Base-by-base conservation (phyloP, 371 early-diverging fungal species). In the Modicella reniformis region DNA sequence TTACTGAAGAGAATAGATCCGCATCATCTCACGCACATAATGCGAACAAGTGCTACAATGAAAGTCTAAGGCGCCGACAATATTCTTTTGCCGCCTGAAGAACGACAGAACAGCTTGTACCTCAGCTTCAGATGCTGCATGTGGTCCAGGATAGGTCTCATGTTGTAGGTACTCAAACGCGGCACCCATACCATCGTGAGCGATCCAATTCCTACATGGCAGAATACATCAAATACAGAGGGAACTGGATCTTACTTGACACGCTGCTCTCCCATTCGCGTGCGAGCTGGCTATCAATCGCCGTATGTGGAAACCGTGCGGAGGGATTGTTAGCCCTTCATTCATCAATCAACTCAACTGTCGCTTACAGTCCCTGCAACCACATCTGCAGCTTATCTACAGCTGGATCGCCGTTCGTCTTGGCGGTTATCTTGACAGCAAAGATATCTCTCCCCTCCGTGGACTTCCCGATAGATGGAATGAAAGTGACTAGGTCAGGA, bases 201-300 rank as follows among this genome's bases (percentile, higher is more conserved):
- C n/a, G n/a, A n/a, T n/a, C n/a, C n/a, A n/a, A n/a, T n/a, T n/a
- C n/a, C n/a, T n/a, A n/a, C n/a, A n/a, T n/a, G n/a, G n/a, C n/a
- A n/a, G n/a, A n/a, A n/a, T n/a, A n/a, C n/a, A n/a, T n/a, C n/a
- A n/a, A n/a, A n/a, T n/a, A n/a, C n/a, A n/a, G n/a, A n/a, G n/a
- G n/a, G n/a, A n/a, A n/a, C n/a, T n/a, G n/a, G n/a, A n/a, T n/a
- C n/a, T n/a, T n/a, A n/a, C n/a, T n/a, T n/a, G n/a, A n/a, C n/a
- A n/a, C n/a, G n/a, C n/a, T n/a, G n/a, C n/a, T n/a, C n/a, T n/a
- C 83, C 88, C 88, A 90, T 59, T 90, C 90, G 10, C 90, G 82
- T 23, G 90, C 90, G 76, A 88, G 90, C 29, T 82, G 81, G 50
- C 76, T 76, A 40, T 28, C 0, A 23, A 3, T 25, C 54, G 3